Evolutionary conservation across 768 basidiomycete species (phyloP), one percentile per base, ranked within the genome.

Genomic region (Hortiboletus campestris): DNA sequence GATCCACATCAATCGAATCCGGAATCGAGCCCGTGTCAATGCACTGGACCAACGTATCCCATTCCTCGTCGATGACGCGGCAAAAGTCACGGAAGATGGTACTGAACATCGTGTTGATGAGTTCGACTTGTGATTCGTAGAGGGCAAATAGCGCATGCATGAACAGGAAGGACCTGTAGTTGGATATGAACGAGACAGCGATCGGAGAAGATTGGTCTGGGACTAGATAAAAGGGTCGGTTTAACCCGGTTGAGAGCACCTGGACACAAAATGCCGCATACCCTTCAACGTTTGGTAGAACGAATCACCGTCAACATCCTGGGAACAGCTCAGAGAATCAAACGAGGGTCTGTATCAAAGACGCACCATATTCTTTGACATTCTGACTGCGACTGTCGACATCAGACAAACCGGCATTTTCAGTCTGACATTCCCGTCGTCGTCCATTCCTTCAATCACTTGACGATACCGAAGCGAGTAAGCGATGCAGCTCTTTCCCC

Each of bases 11-110:
- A 17, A 53, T 56, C 2, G 60, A 48, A 12, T 60, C 60, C 9
- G 62, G 62, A 29, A 68, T 52, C 0, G 49, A 55, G 4, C 67
- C 62, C 0, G 45, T 49, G 3, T 59, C 31, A 17, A 69, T 62
- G 25, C 49, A 65, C 8, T 61, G 52, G 10, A 65, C 19, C 28
- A 69, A 46, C 8, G 39, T 25, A 14, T 70, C 60, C 61, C 62
- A 67, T 32, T 67, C 43, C n/a, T 62, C 55, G 14, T 59, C 57
- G 13, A 66, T 57, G n/a, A 45, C 20, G 8, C 50, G 58, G n/a
- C 57, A 66, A 35, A 69, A 56, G 35, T 70, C 61, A 29, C 57
- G 49, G 41, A 70, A 60, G 14, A 61, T 32, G 4, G 64, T 63
- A 2, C 47, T 51, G 42, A 68, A 68, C 55, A 66, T 62, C 2